These are phyloP conservation scores for Aspergillus amoenus DNA, from an alignment of 2,329 filamentous ascomycete species.

Conservation along the genomic window DNA sequence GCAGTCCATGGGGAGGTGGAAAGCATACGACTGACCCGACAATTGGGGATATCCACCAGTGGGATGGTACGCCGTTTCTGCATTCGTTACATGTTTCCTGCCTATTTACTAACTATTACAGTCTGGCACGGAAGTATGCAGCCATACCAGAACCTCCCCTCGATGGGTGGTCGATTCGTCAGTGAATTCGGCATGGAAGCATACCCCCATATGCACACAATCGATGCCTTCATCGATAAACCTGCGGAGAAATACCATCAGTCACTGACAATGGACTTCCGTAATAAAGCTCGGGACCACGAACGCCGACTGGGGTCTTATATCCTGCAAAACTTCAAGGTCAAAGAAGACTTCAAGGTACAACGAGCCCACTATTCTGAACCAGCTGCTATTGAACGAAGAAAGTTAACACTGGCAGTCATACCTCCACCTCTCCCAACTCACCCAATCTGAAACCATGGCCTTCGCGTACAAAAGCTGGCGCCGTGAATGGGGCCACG, in stretches of 20 bases:
- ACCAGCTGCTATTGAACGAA: too few relatives aligned
- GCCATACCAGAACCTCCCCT: neutral
- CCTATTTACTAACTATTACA: too few relatives aligned
- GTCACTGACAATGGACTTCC: slow-evolving; percentile 85
- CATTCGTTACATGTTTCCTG: too few relatives aligned
- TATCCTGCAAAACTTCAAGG: slow-evolving; percentile 80
- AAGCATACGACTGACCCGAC: slow-evolving; percentile 59
- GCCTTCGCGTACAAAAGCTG: slow-evolving; percentile 61
- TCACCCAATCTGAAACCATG: slow-evolving; percentile 60
- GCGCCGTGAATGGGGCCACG: slow-evolving; percentile 47
- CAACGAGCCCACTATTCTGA: slow-evolving; percentile 30
- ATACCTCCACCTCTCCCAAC: slow-evolving; percentile 67
- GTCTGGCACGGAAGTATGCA: neutral
- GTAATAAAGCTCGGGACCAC: slow-evolving; percentile 92
- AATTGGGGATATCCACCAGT: slow-evolving; percentile 91
- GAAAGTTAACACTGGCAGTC: too few relatives aligned
- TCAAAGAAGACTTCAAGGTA: slow-evolving; percentile 38
- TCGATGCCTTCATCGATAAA: slow-evolving; percentile 67
- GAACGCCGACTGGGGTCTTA: slow-evolving; percentile 84
- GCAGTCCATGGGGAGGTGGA: slow-evolving; percentile 79
- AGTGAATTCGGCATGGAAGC: neutral
- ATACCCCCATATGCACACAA: neutral
- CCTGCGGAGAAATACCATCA: slow-evolving; percentile 78
- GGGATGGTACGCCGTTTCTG: slow-evolving; percentile 59
- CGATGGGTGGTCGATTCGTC: neutral